Conservation (phyloP, 805 yeast species). For the Cyberlindnera misumaiensis region DNA sequence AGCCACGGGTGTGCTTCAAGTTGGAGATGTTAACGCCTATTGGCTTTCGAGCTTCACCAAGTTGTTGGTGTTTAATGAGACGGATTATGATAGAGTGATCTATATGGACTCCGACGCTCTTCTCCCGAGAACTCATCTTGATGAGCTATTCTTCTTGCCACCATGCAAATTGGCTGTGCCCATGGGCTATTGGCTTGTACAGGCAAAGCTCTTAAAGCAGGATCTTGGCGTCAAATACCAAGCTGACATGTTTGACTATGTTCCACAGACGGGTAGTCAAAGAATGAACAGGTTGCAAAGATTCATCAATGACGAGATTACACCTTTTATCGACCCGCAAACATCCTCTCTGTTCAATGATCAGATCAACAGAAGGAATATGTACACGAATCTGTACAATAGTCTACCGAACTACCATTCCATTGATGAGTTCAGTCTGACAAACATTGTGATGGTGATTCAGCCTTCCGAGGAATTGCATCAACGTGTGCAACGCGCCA, state of each 20-base stretch:
- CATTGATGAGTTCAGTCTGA: constrained; percentile 25
- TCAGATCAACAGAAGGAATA: constrained; percentile 9
- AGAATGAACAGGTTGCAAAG: constrained; percentile 14
- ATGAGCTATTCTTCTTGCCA: constrained; percentile 47
- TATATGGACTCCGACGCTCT: constrained; percentile 54
- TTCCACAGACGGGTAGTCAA: constrained; percentile 15
- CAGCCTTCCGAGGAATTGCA: constrained; percentile 35
- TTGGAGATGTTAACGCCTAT: constrained; percentile 10
- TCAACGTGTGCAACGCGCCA: constrained; percentile 15
- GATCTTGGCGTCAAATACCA: constrained; percentile 14
- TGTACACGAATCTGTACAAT: constrained; percentile 28
- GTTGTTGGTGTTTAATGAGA: constrained; percentile 42
- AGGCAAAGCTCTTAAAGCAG: constrained; percentile 21
- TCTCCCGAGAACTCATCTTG: constrained; percentile 33
- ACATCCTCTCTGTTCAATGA: neutral
- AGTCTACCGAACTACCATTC: constrained; percentile 30
- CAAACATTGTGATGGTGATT: constrained; percentile 52
- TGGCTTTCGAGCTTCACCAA: constrained; percentile 54
- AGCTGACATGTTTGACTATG: constrained; percentile 16
- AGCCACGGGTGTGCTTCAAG: constrained; percentile 13
- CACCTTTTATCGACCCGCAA: constrained; percentile 1
- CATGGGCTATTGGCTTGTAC: constrained; percentile 34
- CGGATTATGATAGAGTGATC: constrained; percentile 45
- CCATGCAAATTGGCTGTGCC: constrained; percentile 41
- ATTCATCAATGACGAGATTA: constrained; percentile 4